These are phyloP conservation scores for Fragaria iinumae DNA, from an alignment of 306 rosid species.

Conservation along the genomic window DNA sequence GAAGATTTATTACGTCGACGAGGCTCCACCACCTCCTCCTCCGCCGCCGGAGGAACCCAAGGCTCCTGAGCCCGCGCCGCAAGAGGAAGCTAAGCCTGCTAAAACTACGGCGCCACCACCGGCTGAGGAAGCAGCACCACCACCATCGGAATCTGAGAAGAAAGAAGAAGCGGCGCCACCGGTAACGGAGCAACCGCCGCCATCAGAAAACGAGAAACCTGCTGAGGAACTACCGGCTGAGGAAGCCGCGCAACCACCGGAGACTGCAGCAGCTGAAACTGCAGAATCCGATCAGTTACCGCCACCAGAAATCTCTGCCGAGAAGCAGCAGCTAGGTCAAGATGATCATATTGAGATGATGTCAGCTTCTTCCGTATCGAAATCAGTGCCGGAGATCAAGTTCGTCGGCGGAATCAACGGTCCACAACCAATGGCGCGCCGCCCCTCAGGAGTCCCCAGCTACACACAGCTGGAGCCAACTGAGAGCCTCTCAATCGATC, in stretches of 20 bases:
- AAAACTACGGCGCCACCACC: neutral
- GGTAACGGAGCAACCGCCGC: slow-evolving; percentile 10
- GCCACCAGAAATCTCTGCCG: neutral
- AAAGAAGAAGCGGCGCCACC: slow-evolving; percentile 8
- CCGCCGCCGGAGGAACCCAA: slow-evolving; percentile 30
- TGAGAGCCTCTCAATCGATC: slow-evolving; percentile 44
- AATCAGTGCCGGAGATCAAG: slow-evolving; percentile 38
- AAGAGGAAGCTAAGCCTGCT: slow-evolving; percentile 29
- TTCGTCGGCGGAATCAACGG: slow-evolving; percentile 39
- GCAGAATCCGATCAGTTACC: neutral
- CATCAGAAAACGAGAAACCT: neutral
- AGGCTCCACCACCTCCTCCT: slow-evolving; percentile 10
- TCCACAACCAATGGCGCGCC: slow-evolving; percentile 47
- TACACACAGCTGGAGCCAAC: slow-evolving; percentile 36
- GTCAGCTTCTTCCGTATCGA: slow-evolving; percentile 27
- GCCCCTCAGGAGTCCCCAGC: slow-evolving; percentile 23
- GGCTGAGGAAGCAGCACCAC: neutral
- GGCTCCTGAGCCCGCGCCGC: neutral
- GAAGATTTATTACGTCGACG: slow-evolving; percentile 59
- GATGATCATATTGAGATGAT: slow-evolving; percentile 14
- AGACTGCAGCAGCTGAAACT: neutral
- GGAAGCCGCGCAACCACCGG: neutral
- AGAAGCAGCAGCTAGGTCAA: neutral
- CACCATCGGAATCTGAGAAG: neutral
- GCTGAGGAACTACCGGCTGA: neutral